Percentiles rank a stretch among this genome's conserved stretches.
Conservation (phyloP, 139 green algal species). For the Chlamydomonas sphaeroides region DNA sequence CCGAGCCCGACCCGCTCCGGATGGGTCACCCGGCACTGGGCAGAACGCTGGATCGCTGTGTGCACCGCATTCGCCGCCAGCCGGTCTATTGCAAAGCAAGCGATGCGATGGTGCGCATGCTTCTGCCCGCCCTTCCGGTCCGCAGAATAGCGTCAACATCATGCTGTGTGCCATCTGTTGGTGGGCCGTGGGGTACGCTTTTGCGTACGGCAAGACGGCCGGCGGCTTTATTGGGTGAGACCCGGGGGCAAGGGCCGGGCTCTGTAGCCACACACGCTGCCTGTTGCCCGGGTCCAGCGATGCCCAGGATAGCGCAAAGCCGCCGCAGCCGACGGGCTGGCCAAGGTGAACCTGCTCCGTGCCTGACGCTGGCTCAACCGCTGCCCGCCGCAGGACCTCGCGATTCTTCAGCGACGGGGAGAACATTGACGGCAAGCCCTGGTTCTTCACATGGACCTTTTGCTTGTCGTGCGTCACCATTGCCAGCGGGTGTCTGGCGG, state of each 20-base stretch:
- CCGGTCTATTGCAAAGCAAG: too few relatives aligned
- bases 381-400: background rate
- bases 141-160: conserved; percentile 43
- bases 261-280: too few relatives aligned
- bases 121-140: background rate
- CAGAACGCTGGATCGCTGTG: too few relatives aligned
- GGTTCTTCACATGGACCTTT: conserved; percentile 63
- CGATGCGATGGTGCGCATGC: too few relatives aligned
- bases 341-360: background rate
- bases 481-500: conserved; percentile 52
- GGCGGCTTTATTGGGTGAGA: conserved; percentile 66
- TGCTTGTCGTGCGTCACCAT: conserved; percentile 50
- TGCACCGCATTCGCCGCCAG: too few relatives aligned
- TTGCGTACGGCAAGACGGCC: conserved; percentile 64
- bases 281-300: too few relatives aligned
- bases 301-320: too few relatives aligned
- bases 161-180: conserved; percentile 60
- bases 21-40: too few relatives aligned
- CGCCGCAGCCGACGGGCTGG: too few relatives aligned
- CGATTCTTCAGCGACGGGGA: conserved; percentile 32
- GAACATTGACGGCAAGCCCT: conserved; percentile 29
- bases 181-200: conserved; percentile 77
- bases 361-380: background rate
- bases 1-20: too few relatives aligned
- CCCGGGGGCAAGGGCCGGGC: too few relatives aligned